Base-by-base conservation (phyloP, 495 filamentous ascomycete genomes). In the Margaritispora aquatica region DNA sequence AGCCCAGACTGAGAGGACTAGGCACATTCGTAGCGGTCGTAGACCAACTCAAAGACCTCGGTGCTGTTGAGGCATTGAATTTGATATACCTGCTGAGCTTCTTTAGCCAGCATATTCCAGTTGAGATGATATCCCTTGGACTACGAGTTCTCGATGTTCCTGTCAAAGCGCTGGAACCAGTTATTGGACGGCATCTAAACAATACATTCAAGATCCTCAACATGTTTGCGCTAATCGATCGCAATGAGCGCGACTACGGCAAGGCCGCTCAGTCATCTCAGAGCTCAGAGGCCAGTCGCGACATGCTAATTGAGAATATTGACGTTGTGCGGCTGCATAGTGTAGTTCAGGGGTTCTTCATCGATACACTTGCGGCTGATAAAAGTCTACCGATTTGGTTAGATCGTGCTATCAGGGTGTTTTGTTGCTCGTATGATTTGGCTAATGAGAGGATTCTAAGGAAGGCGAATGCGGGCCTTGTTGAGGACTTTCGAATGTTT, bases 291-390 rank as follows among this genome's bases (percentile, higher is more conserved):
- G 68, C 69, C 41, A 87, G 78, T 62, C 71, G 72, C 41, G 73
- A 78, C 24, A 82, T 77, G 52, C 70, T 84, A 19, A 74, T 74
- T 1, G 80, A 80, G 22, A 76, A 78, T 36, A 79, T 90, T 21
- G 89, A 92, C 54, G 78, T 91, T 31, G 77, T 93, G 29, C 84
- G 86, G 29, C 77, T 93, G 44, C 88, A 92, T 67, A 86, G 81
- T 29, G 88, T 93, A 0, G 87, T 92, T 5, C 90, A 93, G 66
- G 85, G 82, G 0, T 91, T 92, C 55, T 90, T 88, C 59, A 80
- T 87, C 19, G 87, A 90, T 63, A 78, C 81, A 22, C 71, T 94
- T 2, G 77, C 78, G 21, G 78, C 80, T 54, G 77, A 83, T 34
- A 74, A 77, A 10, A 75, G 85, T 22, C 70, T 80, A 7, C 71